phyloP scores from a whole-genome alignment of 345 rosid species.

The Hibiscus tridactylites region DNA sequence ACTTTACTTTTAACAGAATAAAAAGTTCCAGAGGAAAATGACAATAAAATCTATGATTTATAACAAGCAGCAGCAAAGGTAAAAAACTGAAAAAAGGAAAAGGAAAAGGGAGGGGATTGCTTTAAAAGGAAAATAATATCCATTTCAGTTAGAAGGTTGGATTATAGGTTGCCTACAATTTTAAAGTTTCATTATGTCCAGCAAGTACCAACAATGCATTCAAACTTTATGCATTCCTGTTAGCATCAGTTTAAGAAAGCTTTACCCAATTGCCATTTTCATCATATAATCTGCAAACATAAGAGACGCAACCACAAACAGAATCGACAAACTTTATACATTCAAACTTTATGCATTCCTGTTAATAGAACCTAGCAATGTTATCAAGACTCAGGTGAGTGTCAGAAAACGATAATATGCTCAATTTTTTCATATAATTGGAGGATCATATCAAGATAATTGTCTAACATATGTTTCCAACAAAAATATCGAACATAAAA shows the following conservation, averaged over 20 bases:
- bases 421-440: background rate
- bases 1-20: background rate
- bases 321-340: background rate
- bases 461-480: background rate
- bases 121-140: too few relatives aligned
- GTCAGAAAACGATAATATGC: background rate
- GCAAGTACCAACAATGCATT: too few relatives aligned
- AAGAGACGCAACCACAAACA: background rate
- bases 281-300: background rate
- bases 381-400: too few relatives aligned
- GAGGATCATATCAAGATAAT: background rate
- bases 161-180: too few relatives aligned
- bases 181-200: too few relatives aligned
- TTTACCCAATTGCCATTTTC: background rate
- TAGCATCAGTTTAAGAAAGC: background rate
- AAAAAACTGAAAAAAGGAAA: background rate
- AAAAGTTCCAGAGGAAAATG: background rate
- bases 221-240: too few relatives aligned
- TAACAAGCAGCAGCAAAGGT: background rate
- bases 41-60: background rate
- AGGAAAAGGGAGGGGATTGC: background rate
- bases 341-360: too few relatives aligned
- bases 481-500: background rate
- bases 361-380: background rate
- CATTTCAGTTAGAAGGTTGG: too few relatives aligned